Percentiles rank a stretch among this genome's conserved stretches.
Conservation (phyloP, 164 flowering plant species). For the Saururus chinensis region DNA sequence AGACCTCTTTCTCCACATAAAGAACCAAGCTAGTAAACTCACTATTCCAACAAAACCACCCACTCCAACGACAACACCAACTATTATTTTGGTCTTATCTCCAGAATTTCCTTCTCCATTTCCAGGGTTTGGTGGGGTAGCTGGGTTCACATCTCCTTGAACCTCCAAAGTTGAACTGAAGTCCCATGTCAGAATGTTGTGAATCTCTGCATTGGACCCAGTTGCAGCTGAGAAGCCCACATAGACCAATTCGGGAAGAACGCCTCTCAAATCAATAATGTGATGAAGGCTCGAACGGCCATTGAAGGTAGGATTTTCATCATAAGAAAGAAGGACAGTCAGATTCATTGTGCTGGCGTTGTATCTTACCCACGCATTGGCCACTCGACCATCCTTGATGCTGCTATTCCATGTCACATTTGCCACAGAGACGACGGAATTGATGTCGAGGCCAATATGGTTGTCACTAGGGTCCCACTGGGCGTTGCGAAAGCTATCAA, state of each 20-base stretch:
- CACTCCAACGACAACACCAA: constrained; percentile 8
- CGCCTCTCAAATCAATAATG: constrained; percentile 28
- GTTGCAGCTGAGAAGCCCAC: constrained; percentile 69
- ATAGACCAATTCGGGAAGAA: constrained; percentile 33
- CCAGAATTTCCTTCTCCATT: constrained; percentile 1
- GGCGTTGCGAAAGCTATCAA: constrained; percentile 28
- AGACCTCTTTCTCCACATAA: constrained; percentile 9
- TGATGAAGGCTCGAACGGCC: constrained; percentile 24
- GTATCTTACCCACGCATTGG: constrained; percentile 40
- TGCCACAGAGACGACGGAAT: constrained; percentile 28
- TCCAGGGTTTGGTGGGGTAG: not conserved
- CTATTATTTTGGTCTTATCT: not conserved
- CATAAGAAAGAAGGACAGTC: constrained; percentile 38
- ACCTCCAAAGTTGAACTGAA: constrained; percentile 37
- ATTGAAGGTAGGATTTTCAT: constrained; percentile 15
- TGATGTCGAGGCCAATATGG: constrained; percentile 43
- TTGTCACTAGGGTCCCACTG: constrained; percentile 33
- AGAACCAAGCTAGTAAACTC: not conserved
- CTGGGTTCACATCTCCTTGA: not conserved
- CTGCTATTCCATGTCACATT: constrained; percentile 34
- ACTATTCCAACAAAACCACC: constrained; percentile 4
- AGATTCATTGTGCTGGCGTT: constrained; percentile 12
- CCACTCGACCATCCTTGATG: constrained; percentile 27
- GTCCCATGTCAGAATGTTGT: constrained; percentile 41
- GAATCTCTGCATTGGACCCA: constrained; percentile 28